Percentiles rank a stretch among this genome's conserved stretches.
Conservation (phyloP, 805 yeast species). For the Metschnikowia dekortorum region DNA sequence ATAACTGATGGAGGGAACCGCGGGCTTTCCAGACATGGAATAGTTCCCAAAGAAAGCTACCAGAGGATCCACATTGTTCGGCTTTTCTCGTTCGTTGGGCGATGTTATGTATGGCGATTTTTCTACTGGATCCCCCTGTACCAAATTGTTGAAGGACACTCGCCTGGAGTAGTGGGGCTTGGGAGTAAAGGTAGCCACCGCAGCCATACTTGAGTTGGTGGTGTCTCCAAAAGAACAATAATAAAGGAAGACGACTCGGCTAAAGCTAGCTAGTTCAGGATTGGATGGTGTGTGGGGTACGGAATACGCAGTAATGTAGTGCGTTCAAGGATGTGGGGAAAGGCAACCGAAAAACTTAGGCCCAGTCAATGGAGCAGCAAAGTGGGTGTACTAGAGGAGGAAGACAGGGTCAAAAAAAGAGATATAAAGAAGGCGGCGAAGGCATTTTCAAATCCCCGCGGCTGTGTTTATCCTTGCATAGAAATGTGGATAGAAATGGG, state of each 20-base stretch:
- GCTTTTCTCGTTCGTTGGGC: constrained; percentile 21
- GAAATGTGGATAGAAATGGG: neutral
- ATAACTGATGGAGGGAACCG: constrained; percentile 7
- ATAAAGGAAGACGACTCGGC: neutral
- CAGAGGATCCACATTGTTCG: constrained; percentile 15
- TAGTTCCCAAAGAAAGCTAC: constrained; percentile 17
- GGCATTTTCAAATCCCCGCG: neutral
- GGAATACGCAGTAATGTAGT: neutral
- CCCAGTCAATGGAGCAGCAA: neutral
- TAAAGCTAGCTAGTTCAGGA: neutral
- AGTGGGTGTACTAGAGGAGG: neutral
- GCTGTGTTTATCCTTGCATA: neutral
- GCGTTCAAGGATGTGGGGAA: constrained; percentile 1
- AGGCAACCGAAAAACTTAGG: neutral
- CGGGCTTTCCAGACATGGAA: constrained; percentile 7
- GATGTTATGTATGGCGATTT: constrained; percentile 9
- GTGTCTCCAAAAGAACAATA: neutral
- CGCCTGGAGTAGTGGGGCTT: constrained; percentile 24
- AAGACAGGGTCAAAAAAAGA: neutral
- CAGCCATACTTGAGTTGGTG: constrained; percentile 2
- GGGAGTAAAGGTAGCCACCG: constrained; percentile 3
- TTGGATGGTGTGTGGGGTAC: neutral
- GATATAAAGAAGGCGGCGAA: neutral
- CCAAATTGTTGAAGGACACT: constrained; percentile 43
- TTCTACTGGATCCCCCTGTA: constrained; percentile 18